Evolutionary conservation across 163 green algal species (phyloP), one percentile per base, ranked within the genome.

Genomic region (Scenedesmus sp.): DNA sequence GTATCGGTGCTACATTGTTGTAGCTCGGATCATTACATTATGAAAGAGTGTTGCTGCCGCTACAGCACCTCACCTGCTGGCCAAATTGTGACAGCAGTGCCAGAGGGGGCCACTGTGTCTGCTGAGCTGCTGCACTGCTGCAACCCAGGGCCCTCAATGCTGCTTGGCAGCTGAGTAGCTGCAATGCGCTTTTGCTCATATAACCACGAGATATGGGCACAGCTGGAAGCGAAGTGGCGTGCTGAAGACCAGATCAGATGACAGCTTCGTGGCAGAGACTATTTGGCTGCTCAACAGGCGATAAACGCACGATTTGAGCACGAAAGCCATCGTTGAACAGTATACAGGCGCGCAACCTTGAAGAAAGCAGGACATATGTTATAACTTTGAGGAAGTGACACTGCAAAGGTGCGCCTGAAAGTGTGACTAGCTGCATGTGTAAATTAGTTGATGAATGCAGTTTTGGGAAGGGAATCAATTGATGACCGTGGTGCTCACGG

Each of bases 61-160:
- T n/a, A n/a, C 3, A n/a, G 15, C 13, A 5, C 79, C 79, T 60
- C 79, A 64, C 79, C 79, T 86, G 52, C 54, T 60, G 52, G 52
- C 79, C 79, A 26, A 60, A n/a, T 34, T 86, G 52, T 86, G 52
- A 60, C 54, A 57, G 79, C 79, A 57, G 79, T 60, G 52, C 79
- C 46, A 79, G 23, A 79, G 3, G 15, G 23, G 70, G 70, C 70
- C 70, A 79, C 23, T 79, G 70, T 13, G 70, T 79, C 70, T 52
- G 70, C 70, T 79, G 70, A 79, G 70, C 70, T 79, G 70, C 70
- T 52, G 70, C 70, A 79, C 70, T 84, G 62, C 62, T 73, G 46
- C 77, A 84, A n/a, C 77, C 46, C 4, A 79, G 70, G 5, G 70
- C 70, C 23, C 70, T 79, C 70, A 79, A 15, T 23, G 70, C 23